Base-by-base conservation (phyloP, 2,329 filamentous ascomycete species). In the Byssochlamys sp. region DNA sequence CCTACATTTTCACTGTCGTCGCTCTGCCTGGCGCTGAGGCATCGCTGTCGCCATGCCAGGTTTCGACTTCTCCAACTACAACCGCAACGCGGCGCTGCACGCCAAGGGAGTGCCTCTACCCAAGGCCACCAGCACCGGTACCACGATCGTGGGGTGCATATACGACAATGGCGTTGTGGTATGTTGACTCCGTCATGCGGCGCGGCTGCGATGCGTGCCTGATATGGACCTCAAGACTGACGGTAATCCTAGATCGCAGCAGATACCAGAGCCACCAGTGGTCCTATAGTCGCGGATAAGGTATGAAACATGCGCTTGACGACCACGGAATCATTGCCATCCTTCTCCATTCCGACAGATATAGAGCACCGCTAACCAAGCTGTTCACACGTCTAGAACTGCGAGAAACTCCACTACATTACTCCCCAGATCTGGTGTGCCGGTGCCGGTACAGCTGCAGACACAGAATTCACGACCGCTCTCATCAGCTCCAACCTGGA, bases 61-160 rank as follows among this genome's bases (percentile, higher is more conserved):
- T 79, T 96, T 96, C 83, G 91, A 97, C 80, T 99, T 99, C 83
- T 95, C 91, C 76, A 99, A 99, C 83, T 94, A 97, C 85, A 96
- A 96, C 84, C 90, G 94, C 81, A 99, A 99, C 84, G 85, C 88
- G 74, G 92, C 92, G 63, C 85, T 99, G 66, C 92, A 97, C 75
- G 90, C 92, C 68, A 86, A 88, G 77, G 95, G 95, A 67, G 88
- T 97, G 55, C 94, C 94, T 61, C 81, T 97, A 60, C 94, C 95
- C 69, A 97, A 96, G 80, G 94, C 94, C 62, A 99, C 94, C 60
- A 96, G 91, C 78, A 99, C 94, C 60, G 94, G 94, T 80, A 99
- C 94, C 59, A 99, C 94, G 63, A 99, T 99, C 77, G 94, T 99
- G 55, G 94, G 94, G 68, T 97, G 92, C 72, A 88, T 97, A 76